Percentiles rank a stretch among this genome's conserved stretches.
These are phyloP conservation scores for Saxophila tyrrhenica DNA, from an alignment of 495 filamentous ascomycete genomes.

Conservation along the genomic window DNA sequence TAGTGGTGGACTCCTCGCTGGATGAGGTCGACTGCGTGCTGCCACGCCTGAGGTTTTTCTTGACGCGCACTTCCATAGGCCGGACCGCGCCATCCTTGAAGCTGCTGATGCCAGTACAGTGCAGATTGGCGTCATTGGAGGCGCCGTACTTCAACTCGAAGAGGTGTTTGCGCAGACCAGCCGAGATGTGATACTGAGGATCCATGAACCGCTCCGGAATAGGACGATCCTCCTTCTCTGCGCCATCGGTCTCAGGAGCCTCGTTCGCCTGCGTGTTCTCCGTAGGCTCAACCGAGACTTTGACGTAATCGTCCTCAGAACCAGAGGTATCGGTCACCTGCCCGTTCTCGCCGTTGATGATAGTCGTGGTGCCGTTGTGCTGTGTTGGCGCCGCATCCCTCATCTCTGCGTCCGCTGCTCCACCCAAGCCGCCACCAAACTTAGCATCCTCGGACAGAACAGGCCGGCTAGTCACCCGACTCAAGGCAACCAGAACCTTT, in stretches of 20 bases:
- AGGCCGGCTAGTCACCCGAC: conserved; percentile 49
- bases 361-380: background rate
- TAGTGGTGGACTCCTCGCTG: conserved; percentile 8
- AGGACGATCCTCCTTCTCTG: conserved; percentile 5
- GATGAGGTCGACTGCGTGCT: conserved; percentile 12
- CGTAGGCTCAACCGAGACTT: conserved; percentile 53
- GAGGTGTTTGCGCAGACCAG: conserved; percentile 46
- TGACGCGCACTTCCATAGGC: conserved; percentile 11
- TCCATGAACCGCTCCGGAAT: conserved; percentile 29
- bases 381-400: conserved; percentile 49
- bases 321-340: conserved; percentile 62
- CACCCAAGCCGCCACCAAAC: conserved; percentile 8
- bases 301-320: conserved; percentile 82
- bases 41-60: conserved; percentile 53
- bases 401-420: conserved; percentile 22
- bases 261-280: background rate
- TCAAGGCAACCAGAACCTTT: conserved; percentile 48
- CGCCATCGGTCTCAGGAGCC: conserved; percentile 12
- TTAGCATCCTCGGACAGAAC: conserved; percentile 38
- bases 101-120: conserved; percentile 13
- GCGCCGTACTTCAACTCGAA: conserved; percentile 56
- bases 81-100: conserved; percentile 3
- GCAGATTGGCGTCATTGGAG: conserved; percentile 34
- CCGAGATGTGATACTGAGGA: conserved; percentile 38
- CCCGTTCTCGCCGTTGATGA: conserved; percentile 1